phyloP scores from a whole-genome alignment of 768 basidiomycete species.

The Leccinum obscurum region DNA sequence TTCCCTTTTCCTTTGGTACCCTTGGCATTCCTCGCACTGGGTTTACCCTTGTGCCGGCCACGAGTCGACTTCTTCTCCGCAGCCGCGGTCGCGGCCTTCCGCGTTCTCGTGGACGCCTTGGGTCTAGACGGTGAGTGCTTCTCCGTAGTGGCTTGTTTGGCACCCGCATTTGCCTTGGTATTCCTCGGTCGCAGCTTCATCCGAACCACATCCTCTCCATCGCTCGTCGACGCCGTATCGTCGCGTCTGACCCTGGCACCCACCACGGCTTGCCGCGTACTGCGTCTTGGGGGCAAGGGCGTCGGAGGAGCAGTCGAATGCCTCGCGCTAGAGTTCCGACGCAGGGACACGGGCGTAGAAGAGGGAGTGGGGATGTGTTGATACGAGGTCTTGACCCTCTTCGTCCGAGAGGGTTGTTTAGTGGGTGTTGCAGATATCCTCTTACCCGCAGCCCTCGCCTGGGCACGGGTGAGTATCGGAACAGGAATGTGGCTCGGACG shows the following conservation, averaged over 20 bases:
- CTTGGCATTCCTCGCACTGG: slow-evolving; percentile 19
- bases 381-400: slow-evolving; percentile 17
- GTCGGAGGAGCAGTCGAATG: slow-evolving; percentile 17
- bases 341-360: slow-evolving; percentile 19
- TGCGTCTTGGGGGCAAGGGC: slow-evolving; percentile 26
- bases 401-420: slow-evolving; percentile 11
- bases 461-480: slow-evolving; percentile 15
- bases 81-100: slow-evolving; percentile 1
- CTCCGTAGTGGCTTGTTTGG: background rate
- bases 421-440: background rate
- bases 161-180: slow-evolving; percentile 7
- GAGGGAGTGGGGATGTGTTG: slow-evolving; percentile 29
- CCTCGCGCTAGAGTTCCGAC: slow-evolving; percentile 3
- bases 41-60: slow-evolving; percentile 23
- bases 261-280: slow-evolving; percentile 27
- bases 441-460: slow-evolving; percentile 11
- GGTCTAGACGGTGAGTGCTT: slow-evolving; percentile 18
- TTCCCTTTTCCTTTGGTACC: slow-evolving; percentile 31
- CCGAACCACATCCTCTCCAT: slow-evolving; percentile 9
- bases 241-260: slow-evolving; percentile 14
- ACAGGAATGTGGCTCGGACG: background rate
- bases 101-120: slow-evolving; percentile 11
- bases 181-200: slow-evolving; percentile 24
- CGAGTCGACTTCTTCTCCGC: slow-evolving; percentile 14
- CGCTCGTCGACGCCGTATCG: slow-evolving; percentile 6